phyloP scores from a whole-genome alignment of 1,139 yeast genomes.

The Yamadazyma spencermartinsiae region DNA sequence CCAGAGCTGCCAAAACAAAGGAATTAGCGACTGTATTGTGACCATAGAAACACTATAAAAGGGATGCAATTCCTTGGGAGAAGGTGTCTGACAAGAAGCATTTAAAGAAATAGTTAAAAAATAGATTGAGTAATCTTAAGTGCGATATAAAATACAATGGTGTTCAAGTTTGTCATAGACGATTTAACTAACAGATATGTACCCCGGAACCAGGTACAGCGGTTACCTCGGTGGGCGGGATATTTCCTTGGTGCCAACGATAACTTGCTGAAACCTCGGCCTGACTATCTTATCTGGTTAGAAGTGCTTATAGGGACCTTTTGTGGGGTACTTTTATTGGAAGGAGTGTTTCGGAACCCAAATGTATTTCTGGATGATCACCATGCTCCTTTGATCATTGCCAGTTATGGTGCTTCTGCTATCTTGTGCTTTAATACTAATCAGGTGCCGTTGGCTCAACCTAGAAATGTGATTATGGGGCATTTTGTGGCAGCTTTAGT shows the following conservation, averaged over 20 bases:
- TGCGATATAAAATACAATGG: too few relatives aligned
- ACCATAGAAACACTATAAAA: too few relatives aligned
- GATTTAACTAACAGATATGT: slow-evolving; percentile 26
- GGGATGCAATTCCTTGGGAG: too few relatives aligned
- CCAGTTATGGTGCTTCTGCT: slow-evolving; percentile 68
- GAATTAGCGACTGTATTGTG: too few relatives aligned
- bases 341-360: slow-evolving; percentile 50
- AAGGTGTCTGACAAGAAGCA: too few relatives aligned
- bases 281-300: slow-evolving; percentile 48
- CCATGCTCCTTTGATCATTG: slow-evolving; percentile 56
- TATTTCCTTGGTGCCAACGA: slow-evolving; percentile 33
- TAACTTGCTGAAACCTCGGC: slow-evolving; percentile 28
- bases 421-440: slow-evolving; percentile 59
- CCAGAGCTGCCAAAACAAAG: too few relatives aligned
- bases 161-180: slow-evolving; percentile 45
- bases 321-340: slow-evolving; percentile 51
- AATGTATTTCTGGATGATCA: slow-evolving; percentile 43
- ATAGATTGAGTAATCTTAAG: too few relatives aligned
- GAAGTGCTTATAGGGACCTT: slow-evolving; percentile 51
- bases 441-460: slow-evolving; percentile 65
- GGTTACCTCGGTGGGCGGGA: slow-evolving; percentile 29
- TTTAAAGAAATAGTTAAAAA: too few relatives aligned
- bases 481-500: slow-evolving; percentile 54
- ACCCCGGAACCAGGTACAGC: slow-evolving; percentile 29
- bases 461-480: slow-evolving; percentile 59